phyloP scores from a whole-genome alignment of 306 rosid species.

The Fragaria nilgerrensis region DNA sequence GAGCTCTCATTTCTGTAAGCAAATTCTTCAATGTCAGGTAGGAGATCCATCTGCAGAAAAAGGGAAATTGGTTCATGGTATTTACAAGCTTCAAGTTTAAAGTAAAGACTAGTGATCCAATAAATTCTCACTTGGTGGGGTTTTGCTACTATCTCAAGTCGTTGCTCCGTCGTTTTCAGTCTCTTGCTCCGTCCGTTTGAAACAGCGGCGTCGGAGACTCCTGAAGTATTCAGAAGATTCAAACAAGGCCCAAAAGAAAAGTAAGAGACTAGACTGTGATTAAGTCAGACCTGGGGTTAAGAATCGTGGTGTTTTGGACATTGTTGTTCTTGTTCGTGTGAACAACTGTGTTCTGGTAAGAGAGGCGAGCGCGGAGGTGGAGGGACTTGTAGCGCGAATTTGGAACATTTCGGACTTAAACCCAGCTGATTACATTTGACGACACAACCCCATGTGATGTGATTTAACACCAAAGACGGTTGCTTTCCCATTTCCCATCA shows the following conservation, averaged over 20 bases:
- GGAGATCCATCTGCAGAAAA: slow-evolving; percentile 31
- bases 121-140: slow-evolving; percentile 33
- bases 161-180: slow-evolving; percentile 34
- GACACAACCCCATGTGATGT: not conserved
- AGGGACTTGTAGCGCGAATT: not conserved
- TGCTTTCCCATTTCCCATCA: not conserved
- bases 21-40: slow-evolving; percentile 68
- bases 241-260: not conserved
- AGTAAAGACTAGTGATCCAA: not conserved
- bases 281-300: slow-evolving; percentile 10
- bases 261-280: no score
- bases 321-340: not conserved
- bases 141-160: slow-evolving; percentile 19
- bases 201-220: slow-evolving; percentile 15
- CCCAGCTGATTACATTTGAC: not conserved
- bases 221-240: slow-evolving; percentile 22
- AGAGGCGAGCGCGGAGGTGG: not conserved
- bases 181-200: slow-evolving; percentile 51
- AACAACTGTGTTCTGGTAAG: not conserved
- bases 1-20: slow-evolving; percentile 38
- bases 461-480: no score
- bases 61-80: slow-evolving; percentile 11
- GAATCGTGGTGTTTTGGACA: slow-evolving; percentile 8
- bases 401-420: not conserved
- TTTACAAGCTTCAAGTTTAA: slow-evolving; percentile 3